Conservation (phyloP, 2,329 filamentous ascomycete genomes). For the Xylaria sp. region DNA sequence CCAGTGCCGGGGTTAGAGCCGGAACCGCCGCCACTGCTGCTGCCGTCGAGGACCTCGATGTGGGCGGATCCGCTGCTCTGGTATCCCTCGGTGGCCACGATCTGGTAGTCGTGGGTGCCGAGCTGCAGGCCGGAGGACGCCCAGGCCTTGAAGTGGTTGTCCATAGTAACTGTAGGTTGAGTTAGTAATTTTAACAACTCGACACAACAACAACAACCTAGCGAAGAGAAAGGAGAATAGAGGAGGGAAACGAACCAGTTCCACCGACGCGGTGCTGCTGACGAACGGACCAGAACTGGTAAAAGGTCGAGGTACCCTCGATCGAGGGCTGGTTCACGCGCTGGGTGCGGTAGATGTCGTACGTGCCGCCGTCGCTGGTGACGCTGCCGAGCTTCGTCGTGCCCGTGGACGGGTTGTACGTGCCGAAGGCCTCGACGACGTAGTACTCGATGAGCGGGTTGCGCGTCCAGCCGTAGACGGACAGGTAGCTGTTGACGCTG, state of each 20-base stretch:
- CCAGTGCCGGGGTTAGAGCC: background rate
- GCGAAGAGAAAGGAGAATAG: no score
- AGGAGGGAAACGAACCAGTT: conserved; percentile 29
- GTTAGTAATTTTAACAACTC: conserved; percentile 26
- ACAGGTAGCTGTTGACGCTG: conserved; percentile 42
- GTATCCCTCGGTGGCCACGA: conserved; percentile 52
- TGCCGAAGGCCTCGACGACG: conserved; percentile 57
- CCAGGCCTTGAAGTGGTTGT: conserved; percentile 50
- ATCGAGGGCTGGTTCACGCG: conserved; percentile 57
- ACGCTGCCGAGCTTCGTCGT: conserved; percentile 49
- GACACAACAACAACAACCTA: no score
- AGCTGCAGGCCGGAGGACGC: conserved; percentile 43
- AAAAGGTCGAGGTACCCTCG: conserved; percentile 59
- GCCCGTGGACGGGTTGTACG: conserved; percentile 54
- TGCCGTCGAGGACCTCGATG: conserved; percentile 30
- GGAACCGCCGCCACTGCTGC: conserved; percentile 4
- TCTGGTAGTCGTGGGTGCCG: conserved; percentile 49
- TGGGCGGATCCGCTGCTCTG: conserved; percentile 38
- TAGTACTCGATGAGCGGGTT: conserved; percentile 55
- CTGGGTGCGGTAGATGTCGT: conserved; percentile 51
- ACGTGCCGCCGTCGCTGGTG: conserved; percentile 50
- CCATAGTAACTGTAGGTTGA: conserved; percentile 40
- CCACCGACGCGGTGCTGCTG: conserved; percentile 54
- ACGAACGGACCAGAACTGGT: conserved; percentile 63
- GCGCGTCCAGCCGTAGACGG: conserved; percentile 54